These are phyloP conservation scores for Rubia yunnanensis DNA, from an alignment of 257 asterid genomes.

Conservation along the genomic window DNA sequence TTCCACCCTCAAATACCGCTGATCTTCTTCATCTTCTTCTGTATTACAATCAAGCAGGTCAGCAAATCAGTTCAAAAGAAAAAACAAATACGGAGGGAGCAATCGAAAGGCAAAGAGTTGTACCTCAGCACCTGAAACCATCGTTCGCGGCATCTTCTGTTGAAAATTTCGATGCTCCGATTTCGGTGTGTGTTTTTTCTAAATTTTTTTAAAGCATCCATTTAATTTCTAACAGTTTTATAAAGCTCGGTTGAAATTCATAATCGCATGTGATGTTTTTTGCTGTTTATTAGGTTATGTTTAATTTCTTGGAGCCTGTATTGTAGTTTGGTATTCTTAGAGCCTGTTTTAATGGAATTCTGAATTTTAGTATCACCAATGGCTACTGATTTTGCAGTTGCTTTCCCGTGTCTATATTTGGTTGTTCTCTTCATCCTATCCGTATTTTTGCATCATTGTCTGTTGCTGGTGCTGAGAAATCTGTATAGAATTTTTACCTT, in stretches of 20 bases:
- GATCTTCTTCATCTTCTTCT: too few relatives aligned
- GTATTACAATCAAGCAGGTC: too few relatives aligned
- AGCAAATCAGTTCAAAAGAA: too few relatives aligned
- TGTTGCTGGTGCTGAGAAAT: neutral
- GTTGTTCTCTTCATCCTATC: too few relatives aligned
- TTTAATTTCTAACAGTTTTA: neutral
- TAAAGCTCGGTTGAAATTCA: neutral
- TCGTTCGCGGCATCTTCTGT: too few relatives aligned
- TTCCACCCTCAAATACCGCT: neutral
- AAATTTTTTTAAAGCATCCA: neutral
- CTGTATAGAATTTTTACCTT: neutral
- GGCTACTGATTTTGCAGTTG: too few relatives aligned
- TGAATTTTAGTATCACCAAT: too few relatives aligned
- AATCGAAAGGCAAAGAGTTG: constrained; percentile 60
- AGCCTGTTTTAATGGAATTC: too few relatives aligned
- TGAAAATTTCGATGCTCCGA: constrained; percentile 53
- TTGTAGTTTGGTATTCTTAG: too few relatives aligned
- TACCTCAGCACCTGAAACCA: too few relatives aligned
- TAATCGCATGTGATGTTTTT: neutral
- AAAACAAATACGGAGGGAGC: constrained; percentile 51
- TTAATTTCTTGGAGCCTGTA: too few relatives aligned
- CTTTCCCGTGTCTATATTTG: constrained; percentile 65
- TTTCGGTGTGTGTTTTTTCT: constrained; percentile 49
- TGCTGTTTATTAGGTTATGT: neutral
- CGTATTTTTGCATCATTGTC: constrained; percentile 6